These are phyloP conservation scores for Phytophthora quininea DNA, from an alignment of 352 stramenopile species.

Conservation along the genomic window DNA sequence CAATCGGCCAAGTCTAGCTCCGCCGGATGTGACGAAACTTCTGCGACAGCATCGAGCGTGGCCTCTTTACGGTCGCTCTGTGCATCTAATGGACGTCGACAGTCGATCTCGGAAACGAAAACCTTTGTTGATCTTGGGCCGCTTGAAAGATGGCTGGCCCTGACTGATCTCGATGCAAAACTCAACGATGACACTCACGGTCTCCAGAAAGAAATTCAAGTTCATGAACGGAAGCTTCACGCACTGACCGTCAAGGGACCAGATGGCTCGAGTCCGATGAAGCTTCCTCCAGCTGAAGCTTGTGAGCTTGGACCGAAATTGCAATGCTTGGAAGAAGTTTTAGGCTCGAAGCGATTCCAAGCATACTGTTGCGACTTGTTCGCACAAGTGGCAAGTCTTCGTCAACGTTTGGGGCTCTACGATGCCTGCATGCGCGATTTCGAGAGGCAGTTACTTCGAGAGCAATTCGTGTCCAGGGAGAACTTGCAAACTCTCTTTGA, in stretches of 20 bases:
- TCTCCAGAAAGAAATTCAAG: slow-evolving; percentile 31
- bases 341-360: slow-evolving; percentile 46
- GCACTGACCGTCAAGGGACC: neutral
- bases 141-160: slow-evolving; percentile 30
- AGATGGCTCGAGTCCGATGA: slow-evolving; percentile 12
- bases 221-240: slow-evolving; percentile 24
- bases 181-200: slow-evolving; percentile 20
- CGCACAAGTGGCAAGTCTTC: slow-evolving; percentile 39
- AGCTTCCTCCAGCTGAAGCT: slow-evolving; percentile 25
- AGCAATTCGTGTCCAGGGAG: slow-evolving; percentile 18
- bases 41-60: slow-evolving; percentile 25
- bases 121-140: slow-evolving; percentile 7
- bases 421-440: slow-evolving; percentile 20
- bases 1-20: slow-evolving; percentile 21
- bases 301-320: slow-evolving; percentile 46
- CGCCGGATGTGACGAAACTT: slow-evolving; percentile 3
- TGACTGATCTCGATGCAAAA: slow-evolving; percentile 20
- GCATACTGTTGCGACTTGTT: slow-evolving; percentile 54
- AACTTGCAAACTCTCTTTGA: slow-evolving; percentile 28
- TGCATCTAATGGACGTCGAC: slow-evolving; percentile 8
- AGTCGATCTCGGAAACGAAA: slow-evolving; percentile 12
- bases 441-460: slow-evolving; percentile 21
- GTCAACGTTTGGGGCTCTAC: slow-evolving; percentile 44
- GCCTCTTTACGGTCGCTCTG: slow-evolving; percentile 29
- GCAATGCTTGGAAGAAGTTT: slow-evolving; percentile 58